Evolutionary conservation across 2,329 filamentous ascomycete species (phyloP), one percentile per base, ranked within the genome.

Genomic region (Trichoderma afroharzianum): DNA sequence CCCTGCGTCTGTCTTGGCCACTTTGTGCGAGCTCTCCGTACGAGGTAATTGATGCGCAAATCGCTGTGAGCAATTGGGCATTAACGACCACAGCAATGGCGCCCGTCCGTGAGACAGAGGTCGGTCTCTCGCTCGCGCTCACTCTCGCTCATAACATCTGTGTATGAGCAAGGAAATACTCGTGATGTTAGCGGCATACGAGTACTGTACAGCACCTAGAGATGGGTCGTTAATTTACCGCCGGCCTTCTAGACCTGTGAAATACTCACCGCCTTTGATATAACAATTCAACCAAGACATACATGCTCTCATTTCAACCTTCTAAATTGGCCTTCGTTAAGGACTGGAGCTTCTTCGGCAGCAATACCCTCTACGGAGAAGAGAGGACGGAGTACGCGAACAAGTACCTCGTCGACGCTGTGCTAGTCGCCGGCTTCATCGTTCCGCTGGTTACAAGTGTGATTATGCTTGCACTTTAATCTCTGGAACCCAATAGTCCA

Each of bases 381-480:
- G 26, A 61, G 55, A 26, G 53, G 18, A 69, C 66, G 66, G 66
- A 69, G 66, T 62, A 62, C 66, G 57, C 66, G 66, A 62, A n/a
- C 24, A 32, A 61, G 39, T 36, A 32, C 39, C 39, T 30, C 43
- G 43, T 68, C 66, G 55, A 26, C 66, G 24, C 5, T 61, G 55
- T 59, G 55, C 55, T 68, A 33, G 55, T 50, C 36, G 36, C 66
- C 55, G 66, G 66, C 66, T 68, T 68, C 66, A 50, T 68, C 55
- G 55, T 50, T 61, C 66, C 66, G 66, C 43, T 50, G 66, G 66
- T 32, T 47, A 47, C 36, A 61, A 18, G 55, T 50, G 43, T 50
- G 57, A 53, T 57, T n/a, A 68, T 59, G 64, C 64, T 53, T 62
- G 66, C 66, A 58, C 28, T 69, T 33, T 58, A 62, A 61, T 62